Evolutionary conservation across 148 eudicot genomes (phyloP).

Genomic region (Linanthus parryae): DNA sequence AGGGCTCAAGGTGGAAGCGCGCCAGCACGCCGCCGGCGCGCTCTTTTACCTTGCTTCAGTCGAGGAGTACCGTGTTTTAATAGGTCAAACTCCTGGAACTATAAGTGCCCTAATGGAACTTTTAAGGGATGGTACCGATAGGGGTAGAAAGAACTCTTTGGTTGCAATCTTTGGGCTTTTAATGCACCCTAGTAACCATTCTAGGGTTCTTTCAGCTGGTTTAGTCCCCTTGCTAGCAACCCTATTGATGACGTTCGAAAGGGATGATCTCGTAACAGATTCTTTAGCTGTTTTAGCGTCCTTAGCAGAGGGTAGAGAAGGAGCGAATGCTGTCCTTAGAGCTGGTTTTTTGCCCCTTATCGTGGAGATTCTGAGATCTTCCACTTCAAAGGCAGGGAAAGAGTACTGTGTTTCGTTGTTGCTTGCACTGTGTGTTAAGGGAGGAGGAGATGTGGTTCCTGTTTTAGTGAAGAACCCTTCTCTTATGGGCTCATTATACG

Average conservation of each 20-base stretch:
- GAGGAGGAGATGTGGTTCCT: constrained; percentile 63
- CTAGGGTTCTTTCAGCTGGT: constrained; percentile 45
- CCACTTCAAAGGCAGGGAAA: constrained; percentile 35
- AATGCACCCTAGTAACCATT: constrained; percentile 46
- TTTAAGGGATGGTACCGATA: constrained; percentile 39
- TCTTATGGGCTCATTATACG: constrained; percentile 54
- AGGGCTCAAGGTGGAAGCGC: constrained; percentile 57
- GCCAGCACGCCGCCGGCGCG: constrained; percentile 66
- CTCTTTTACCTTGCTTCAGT: constrained; percentile 76
- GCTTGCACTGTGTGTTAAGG: constrained; percentile 48
- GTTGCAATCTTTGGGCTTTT: constrained; percentile 63
- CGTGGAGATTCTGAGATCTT: constrained; percentile 34
- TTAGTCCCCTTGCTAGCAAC: constrained; percentile 44
- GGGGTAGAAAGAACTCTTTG: constrained; percentile 58
- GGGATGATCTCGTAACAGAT: constrained; percentile 52
- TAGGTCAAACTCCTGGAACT: constrained; percentile 46
- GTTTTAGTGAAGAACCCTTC: constrained; percentile 66
- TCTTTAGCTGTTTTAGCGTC: constrained; percentile 56
- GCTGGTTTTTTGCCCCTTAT: constrained; percentile 29
- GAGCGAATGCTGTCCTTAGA: constrained; percentile 43
- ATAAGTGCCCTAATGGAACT: constrained; percentile 55
- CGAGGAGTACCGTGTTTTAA: constrained; percentile 47
- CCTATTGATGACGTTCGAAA: constrained; percentile 34
- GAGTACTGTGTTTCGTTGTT: constrained; percentile 67
- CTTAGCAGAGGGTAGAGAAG: constrained; percentile 57